Evolutionary conservation across 2,329 filamentous ascomycete species (phyloP), one percentile per base, ranked within the genome.

Genomic region (Coniochaeta ligniaria): DNA sequence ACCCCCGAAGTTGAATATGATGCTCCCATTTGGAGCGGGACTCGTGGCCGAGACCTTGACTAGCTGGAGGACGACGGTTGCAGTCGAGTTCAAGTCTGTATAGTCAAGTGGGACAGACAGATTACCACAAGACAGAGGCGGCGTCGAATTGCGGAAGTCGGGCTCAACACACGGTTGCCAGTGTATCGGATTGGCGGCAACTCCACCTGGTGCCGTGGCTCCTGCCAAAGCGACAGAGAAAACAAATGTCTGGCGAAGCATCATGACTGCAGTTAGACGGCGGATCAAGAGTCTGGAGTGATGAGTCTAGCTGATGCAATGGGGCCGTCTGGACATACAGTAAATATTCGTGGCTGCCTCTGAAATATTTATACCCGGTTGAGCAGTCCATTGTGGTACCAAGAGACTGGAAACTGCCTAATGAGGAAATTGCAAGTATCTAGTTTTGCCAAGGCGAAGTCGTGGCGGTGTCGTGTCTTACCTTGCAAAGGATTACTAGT

Each of bases 91-190:
- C 1, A 50, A n/a, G 6, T 68, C 57, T 1, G 70, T 71, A 57
- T 79, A 78, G 63, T 78, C 76, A 3, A 78, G 69, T 2, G 76
- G 76, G 0, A 78, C 76, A 0, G 63, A 56, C 17, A 78, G 61
- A n/a, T 62, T 73, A 6, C 69, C 72, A 62, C 76, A 78, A 14
- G 74, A 31, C 12, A 60, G 5, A 7, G 61, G 47, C 45, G 14
- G 3, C 8, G 52, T 55, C 20, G 45, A 50, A 20, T 28, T 50
- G 45, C 4, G 20, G 3, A 50, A 11, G 20, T 26, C 20, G 11
- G 45, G 45, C 45, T 50, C 45, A 17, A 20, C 12, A 9, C 45
- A 50, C 14, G 45, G 22, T 28, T 50, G 45, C 45, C 45, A 50
- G 8, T 26, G 45, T 50, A 50, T 43, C 6, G 17, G 41, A 2